Evolutionary conservation across 805 yeast species (phyloP).

Genomic region (Saturnispora sanitii): DNA sequence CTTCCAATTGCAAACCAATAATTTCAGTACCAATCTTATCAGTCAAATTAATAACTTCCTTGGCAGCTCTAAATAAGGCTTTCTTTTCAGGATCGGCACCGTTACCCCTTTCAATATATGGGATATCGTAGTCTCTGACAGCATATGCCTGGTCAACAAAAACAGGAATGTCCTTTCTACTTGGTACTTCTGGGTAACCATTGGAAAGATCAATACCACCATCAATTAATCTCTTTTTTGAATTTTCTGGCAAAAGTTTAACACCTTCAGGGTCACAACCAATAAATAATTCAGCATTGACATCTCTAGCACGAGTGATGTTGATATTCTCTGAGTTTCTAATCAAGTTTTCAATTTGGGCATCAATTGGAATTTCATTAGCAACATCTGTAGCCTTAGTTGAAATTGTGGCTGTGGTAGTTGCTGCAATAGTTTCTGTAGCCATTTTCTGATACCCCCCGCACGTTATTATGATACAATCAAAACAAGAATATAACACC

Average conservation of each 20-base stretch:
- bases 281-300: neutral
- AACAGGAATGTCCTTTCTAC: conserved; percentile 25
- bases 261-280: conserved; percentile 16
- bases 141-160: conserved; percentile 33
- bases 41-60: conserved; percentile 34
- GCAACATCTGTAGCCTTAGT: conserved; percentile 23
- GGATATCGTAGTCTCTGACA: conserved; percentile 27
- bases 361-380: conserved; percentile 20
- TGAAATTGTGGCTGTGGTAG: neutral
- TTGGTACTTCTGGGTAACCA: conserved; percentile 33
- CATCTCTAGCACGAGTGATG: conserved; percentile 7
- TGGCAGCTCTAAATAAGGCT: conserved; percentile 33
- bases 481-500: neutral
- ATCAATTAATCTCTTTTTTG: conserved; percentile 26
- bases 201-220: conserved; percentile 28
- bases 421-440: neutral
- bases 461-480: conserved; percentile 10
- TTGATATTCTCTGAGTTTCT: conserved; percentile 9
- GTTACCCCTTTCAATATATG: conserved; percentile 27
- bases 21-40: conserved; percentile 41
- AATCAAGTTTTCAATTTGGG: conserved; percentile 11
- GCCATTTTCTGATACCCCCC: conserved; percentile 28
- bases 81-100: conserved; percentile 35
- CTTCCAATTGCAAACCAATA: conserved; percentile 36
- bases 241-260: conserved; percentile 21